phyloP scores from a whole-genome alignment of 352 stramenopile genomes.

The Globisporangium cylindrosporum region DNA sequence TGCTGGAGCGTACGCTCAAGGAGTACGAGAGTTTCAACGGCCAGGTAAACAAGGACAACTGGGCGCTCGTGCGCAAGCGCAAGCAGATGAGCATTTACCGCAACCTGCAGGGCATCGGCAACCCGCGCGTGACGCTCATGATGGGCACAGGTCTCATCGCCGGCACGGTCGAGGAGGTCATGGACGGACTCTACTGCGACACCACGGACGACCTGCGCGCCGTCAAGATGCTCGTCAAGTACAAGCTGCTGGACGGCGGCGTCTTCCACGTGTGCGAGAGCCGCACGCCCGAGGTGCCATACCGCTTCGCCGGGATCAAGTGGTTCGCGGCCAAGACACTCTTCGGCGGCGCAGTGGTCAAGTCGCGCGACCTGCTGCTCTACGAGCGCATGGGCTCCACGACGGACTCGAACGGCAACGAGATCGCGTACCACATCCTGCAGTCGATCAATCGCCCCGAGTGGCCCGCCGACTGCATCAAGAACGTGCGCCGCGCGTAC shows the following conservation, averaged over 20 bases:
- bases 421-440: slow-evolving; percentile 22
- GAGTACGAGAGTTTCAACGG: slow-evolving; percentile 19
- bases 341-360: slow-evolving; percentile 23
- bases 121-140: slow-evolving; percentile 17
- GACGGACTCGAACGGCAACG: slow-evolving; percentile 11
- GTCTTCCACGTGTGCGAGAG: slow-evolving; percentile 38
- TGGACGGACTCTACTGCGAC: slow-evolving; percentile 41
- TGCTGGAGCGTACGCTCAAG: slow-evolving; percentile 17
- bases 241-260: slow-evolving; percentile 28
- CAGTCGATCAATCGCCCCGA: slow-evolving; percentile 22
- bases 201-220: slow-evolving; percentile 33
- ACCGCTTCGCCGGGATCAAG: slow-evolving; percentile 42
- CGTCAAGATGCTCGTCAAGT: slow-evolving; percentile 28
- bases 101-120: slow-evolving; percentile 10
- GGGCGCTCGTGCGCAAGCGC: slow-evolving; percentile 16
- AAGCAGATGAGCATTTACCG: slow-evolving; percentile 20
- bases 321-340: slow-evolving; percentile 30
- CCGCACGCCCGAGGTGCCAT: slow-evolving; percentile 27
- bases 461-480: slow-evolving; percentile 22
- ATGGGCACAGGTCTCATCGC: slow-evolving; percentile 13
- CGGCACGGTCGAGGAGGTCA: slow-evolving; percentile 27
- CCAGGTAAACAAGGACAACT: slow-evolving; percentile 12
- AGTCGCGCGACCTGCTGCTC: slow-evolving; percentile 32
- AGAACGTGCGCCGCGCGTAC: slow-evolving; percentile 34
- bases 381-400: slow-evolving; percentile 20